phyloP scores from a whole-genome alignment of 2,329 filamentous ascomycete species.

The Dactylellina sp. region DNA sequence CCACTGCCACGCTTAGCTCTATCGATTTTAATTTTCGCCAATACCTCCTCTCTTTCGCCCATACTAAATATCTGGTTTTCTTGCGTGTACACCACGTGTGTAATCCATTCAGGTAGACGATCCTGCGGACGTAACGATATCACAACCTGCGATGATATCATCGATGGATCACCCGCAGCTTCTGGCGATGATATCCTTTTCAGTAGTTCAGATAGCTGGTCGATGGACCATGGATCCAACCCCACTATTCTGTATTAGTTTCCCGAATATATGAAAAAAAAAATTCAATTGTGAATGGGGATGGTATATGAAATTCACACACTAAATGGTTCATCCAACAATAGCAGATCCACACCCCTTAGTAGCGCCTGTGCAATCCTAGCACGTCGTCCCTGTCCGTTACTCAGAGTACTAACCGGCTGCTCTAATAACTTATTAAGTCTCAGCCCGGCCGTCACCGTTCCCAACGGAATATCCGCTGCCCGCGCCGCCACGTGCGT shows the following conservation, averaged over 20 bases:
- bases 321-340: constrained; percentile 93
- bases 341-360: constrained; percentile 79
- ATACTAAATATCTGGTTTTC: constrained; percentile 74
- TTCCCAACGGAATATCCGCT: constrained; percentile 69
- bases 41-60: constrained; percentile 74
- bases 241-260: constrained; percentile 72
- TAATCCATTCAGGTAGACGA: constrained; percentile 88
- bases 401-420: constrained; percentile 89
- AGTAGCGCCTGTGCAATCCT: constrained; percentile 89
- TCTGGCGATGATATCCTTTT: constrained; percentile 54
- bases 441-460: constrained; percentile 76
- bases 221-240: constrained; percentile 84
- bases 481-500: constrained; percentile 39
- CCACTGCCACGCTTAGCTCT: constrained; percentile 47
- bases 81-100: constrained; percentile 79
- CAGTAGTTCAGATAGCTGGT: constrained; percentile 75
- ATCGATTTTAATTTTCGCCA: constrained; percentile 65
- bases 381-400: constrained; percentile 88
- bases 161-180: constrained; percentile 2
- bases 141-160: constrained; percentile 74
- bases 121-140: constrained; percentile 87
- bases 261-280: neutral
- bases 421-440: constrained; percentile 78
- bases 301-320: constrained; percentile 33
- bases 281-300: constrained; percentile 23